Evolutionary conservation across 148 eudicot species (phyloP), one percentile per base, ranked within the genome.

Genomic region (Gaultheria prostrata): DNA sequence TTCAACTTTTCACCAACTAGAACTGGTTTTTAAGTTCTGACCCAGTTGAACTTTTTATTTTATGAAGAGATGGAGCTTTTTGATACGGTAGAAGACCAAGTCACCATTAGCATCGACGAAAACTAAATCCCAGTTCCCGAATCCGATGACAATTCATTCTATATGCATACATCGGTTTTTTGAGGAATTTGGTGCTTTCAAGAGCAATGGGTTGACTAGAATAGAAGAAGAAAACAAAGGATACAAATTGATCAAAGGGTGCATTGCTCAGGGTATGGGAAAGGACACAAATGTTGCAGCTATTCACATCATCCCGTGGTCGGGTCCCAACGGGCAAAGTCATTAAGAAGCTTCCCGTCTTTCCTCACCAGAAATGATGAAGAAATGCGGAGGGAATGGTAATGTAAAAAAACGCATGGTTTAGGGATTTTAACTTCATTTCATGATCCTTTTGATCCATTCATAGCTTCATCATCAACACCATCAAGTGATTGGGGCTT

Each of bases 381-480:
- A n/a, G n/a, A n/a, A n/a, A n/a, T n/a, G n/a, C n/a, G n/a, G n/a
- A n/a, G n/a, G n/a, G n/a, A n/a, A n/a, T n/a, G n/a, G n/a, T n/a
- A n/a, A n/a, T n/a, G n/a, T n/a, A n/a, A n/a, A n/a, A n/a, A n/a
- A n/a, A n/a, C n/a, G n/a, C n/a, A n/a, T n/a, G n/a, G n/a, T 20
- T 45, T 45, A 8, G 77, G 50, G 26, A 21, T 20, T 45, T 18
- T 45, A 3, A 21, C 77, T 2, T 53, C 77, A 74, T 74, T 74
- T 45, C 21, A 74, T 21, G 51, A 74, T 43, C 51, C 51, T 39
- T 74, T 74, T 39, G 77, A 74, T 74, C 77, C 77, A 74, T 74
- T 74, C 45, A 51, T 1, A 73, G 51, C 26, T 73, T 21, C 77
- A n/a, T n/a, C n/a, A n/a, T n/a, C n/a, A n/a, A n/a, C n/a, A 39